Base-by-base conservation (phyloP, 257 asterid genomes). In the Linderniella brevidens region DNA sequence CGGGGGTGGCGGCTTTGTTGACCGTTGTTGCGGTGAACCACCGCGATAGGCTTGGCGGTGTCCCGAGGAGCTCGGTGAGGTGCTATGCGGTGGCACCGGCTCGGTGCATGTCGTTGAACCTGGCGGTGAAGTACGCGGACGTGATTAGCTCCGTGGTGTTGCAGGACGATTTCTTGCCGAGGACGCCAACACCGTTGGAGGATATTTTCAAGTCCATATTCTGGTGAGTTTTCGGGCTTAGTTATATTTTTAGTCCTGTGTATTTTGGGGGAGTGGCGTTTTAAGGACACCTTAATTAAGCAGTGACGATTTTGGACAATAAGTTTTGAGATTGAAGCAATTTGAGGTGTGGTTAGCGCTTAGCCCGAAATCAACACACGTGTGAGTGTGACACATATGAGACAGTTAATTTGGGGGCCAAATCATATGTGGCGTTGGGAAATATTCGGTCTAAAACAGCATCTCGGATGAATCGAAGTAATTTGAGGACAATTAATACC, bases 131-230 rank as follows among this genome's bases (percentile, higher is more conserved):
- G 61, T 90, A 90, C 50, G 96, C 96, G 5, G 98, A 85, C 60
- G 64, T 90, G 43, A 73, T 85, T 38, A 39, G 60, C 35, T 90
- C 98, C 0, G 79, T 90, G 18, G 86, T 90, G 58, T 60, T 90
- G 70, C 98, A 90, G 95, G 95, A 88, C 59, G 97, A 90, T 71
- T 90, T 90, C 78, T 69, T 90, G 73, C 93, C 98, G 0, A 68
- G 98, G 64, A 90, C 98, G 18, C 67, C 98, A 37, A 90, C 98
- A 36, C 94, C 98, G 11, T 60, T 90, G 77, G 92, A 85, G 63
- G 96, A 84, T 62, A 77, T 90, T 58, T 90, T 90, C 78, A 85
- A 64, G 61, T 76, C 98, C 17, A 41, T 90, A 49, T 85, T 90
- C 69, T 90, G 98, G 98, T 84, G 48, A 74, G 95, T 68, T 60